Base-by-base conservation (phyloP, 2,329 filamentous ascomycete genomes). In the Fusarium sambucinum region DNA sequence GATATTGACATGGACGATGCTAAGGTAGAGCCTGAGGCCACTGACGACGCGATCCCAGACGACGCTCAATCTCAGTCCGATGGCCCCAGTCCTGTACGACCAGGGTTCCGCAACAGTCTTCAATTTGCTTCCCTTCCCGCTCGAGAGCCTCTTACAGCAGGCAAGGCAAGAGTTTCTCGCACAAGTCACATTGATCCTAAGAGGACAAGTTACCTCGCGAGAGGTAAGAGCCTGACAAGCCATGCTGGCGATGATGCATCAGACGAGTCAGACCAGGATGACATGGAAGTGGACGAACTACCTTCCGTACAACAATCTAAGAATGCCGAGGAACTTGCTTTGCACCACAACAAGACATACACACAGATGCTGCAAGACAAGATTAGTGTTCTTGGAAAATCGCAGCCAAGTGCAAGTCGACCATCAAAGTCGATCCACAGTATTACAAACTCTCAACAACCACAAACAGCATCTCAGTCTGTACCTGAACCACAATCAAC, bases 101-200 rank as follows among this genome's bases (percentile, higher is more conserved):
- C 91, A 3, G 84, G 92, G 30, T 87, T 96, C 70, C 90, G 95
- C 63, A 98, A 98, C 80, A 98, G 95, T 77, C 85, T 99, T 63
- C 97, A 92, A 61, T 98, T 99, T 80, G 93, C 96, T 37, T 93
- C 96, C 19, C 84, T 99, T 14, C 96, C 96, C 30, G 94, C 95
- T 4, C 88, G 96, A 64, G 95, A 98, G 75, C 95, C 95, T 35
- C 83, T 98, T 53, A 89, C 89, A 32, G 88, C 87, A 17, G 96
- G 96, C 77, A 95, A 94, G 80, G 85, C 86, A 21, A 86, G 92
- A 50, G 81, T 87, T 52, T 94, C 93, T 23, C 86, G 92, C 63
- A 92, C 89, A 9, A 97, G 93, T 74, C 91, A 97, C 69, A 77
- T 94, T 35, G 92, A 97, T 53, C 86, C 87, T 60, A 83, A 83